Evolutionary conservation across 352 stramenopile genomes (phyloP).

Genomic region (Pythium coloratum): DNA sequence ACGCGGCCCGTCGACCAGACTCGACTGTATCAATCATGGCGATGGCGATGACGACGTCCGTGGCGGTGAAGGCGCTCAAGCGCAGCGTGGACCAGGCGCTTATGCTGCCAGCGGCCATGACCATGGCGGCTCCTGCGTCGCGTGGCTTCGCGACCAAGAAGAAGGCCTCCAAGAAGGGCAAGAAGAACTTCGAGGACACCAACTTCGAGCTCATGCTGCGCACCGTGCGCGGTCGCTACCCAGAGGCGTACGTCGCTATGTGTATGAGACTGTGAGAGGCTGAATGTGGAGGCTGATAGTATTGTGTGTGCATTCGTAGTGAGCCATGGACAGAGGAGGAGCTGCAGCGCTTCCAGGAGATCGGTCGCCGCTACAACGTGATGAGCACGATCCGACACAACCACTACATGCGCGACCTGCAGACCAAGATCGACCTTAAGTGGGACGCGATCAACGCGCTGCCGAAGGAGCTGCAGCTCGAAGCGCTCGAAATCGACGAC

Average conservation of each 20-base stretch:
- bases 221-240: conserved; percentile 75
- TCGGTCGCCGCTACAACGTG: conserved; percentile 77
- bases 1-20: not conserved
- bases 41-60: conserved; percentile 23
- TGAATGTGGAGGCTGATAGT: not conserved
- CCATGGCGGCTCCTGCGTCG: conserved; percentile 12
- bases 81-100: conserved; percentile 29
- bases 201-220: conserved; percentile 89
- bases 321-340: conserved; percentile 84
- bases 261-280: not conserved
- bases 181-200: conserved; percentile 52
- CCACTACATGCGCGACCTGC: conserved; percentile 85
- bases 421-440: conserved; percentile 92
- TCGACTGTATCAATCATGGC: conserved; percentile 16
- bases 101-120: conserved; percentile 15
- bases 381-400: conserved; percentile 87
- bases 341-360: conserved; percentile 71
- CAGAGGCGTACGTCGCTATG: conserved; percentile 49
- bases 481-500: conserved; percentile 74
- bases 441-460: conserved; percentile 90
- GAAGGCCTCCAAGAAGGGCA: conserved; percentile 52
- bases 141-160: conserved; percentile 57
- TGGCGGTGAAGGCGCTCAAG: conserved; percentile 16
- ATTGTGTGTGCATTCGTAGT: conserved; percentile 27
- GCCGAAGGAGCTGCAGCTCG: conserved; percentile 71